phyloP scores from a whole-genome alignment of 2,329 filamentous ascomycete genomes.

The Neofusicoccum parvum region DNA sequence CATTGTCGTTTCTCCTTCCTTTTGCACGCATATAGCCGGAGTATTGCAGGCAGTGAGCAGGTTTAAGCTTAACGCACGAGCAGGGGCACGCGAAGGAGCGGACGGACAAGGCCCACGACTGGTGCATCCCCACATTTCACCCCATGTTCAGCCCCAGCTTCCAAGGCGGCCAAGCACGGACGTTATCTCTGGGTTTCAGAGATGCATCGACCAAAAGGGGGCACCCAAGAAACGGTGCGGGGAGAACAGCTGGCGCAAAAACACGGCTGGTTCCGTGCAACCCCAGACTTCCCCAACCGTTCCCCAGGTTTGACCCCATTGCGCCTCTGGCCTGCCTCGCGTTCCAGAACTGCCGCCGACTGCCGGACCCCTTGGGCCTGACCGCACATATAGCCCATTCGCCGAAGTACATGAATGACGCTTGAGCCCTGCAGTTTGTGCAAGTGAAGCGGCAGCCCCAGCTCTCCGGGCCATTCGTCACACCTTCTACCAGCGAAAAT shows the following conservation, averaged over 20 bases:
- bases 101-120: conserved; percentile 19
- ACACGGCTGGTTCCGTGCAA: not conserved
- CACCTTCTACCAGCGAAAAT: conserved; percentile 23
- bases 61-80: not conserved
- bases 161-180: not conserved
- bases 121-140: not conserved
- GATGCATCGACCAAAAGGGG: not conserved
- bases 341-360: not conserved
- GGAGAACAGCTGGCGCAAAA: not conserved
- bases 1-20: not conserved
- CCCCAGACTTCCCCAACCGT: conserved; percentile 1
- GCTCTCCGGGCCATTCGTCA: not conserved
- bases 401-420: not conserved
- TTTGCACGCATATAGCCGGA: not conserved
- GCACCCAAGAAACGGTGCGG: not conserved
- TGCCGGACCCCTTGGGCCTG: not conserved
- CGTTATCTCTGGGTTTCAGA: not conserved
- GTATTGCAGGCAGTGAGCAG: not conserved
- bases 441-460: not conserved
- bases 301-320: conserved; percentile 4
- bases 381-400: not conserved
- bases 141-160: not conserved
- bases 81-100: not conserved
- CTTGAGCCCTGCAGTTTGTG: not conserved
- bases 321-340: not conserved